phyloP scores from a whole-genome alignment of 78 protist species.

The Chrysochromulina parva region DNA sequence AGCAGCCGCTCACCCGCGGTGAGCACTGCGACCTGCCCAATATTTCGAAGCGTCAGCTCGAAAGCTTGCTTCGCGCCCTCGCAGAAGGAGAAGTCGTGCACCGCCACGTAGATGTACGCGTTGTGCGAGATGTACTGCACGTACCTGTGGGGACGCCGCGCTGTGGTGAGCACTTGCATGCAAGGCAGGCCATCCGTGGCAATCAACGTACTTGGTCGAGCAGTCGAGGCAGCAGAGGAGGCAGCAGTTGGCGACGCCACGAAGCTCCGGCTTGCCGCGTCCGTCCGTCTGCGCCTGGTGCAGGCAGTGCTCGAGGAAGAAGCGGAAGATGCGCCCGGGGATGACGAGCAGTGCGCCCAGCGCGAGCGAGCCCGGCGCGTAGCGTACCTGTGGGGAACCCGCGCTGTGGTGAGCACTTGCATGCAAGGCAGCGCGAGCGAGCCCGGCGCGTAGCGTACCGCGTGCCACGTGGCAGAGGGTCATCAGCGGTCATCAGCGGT shows the following conservation, averaged over 20 bases:
- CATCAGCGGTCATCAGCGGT: too few relatives aligned
- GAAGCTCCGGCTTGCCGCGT: neutral
- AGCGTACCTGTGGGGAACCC: too few relatives aligned
- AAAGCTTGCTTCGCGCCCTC: constrained; percentile 17
- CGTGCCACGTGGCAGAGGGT: too few relatives aligned
- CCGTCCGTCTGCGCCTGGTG: constrained; percentile 25
- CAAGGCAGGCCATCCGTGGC: too few relatives aligned
- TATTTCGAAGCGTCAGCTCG: neutral
- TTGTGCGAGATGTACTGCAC: constrained; percentile 13
- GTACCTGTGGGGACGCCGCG: neutral
- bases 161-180: too few relatives aligned
- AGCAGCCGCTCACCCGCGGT: constrained; percentile 26
- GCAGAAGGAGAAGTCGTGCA: neutral
- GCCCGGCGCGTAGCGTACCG: too few relatives aligned
- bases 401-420: too few relatives aligned
- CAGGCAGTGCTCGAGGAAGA: constrained; percentile 26
- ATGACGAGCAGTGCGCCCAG: neutral
- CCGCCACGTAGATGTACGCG: neutral
- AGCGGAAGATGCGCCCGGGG: constrained; percentile 9
- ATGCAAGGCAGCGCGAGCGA: too few relatives aligned
- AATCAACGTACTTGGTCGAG: neutral
- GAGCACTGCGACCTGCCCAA: neutral
- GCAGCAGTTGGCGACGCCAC: constrained; percentile 22
- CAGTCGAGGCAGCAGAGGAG: neutral
- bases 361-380: neutral